phyloP scores from a whole-genome alignment of 1,139 yeast genomes.

The Scheffersomyces illinoinensis region DNA sequence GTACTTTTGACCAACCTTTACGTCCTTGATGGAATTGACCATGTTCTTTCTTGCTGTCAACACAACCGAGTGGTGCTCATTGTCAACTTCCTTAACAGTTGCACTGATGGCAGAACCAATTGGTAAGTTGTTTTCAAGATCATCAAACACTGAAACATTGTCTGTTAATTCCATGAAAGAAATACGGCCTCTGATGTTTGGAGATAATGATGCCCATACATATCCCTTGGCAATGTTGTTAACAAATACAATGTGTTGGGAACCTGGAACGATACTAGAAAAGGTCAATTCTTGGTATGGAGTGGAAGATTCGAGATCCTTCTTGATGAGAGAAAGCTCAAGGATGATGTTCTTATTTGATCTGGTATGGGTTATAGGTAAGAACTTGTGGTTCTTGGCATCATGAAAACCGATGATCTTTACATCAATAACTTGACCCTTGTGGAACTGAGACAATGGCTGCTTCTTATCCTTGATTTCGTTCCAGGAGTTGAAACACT shows the following conservation, averaged over 20 bases:
- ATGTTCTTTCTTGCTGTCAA: constrained; percentile 51
- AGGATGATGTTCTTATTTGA: constrained; percentile 56
- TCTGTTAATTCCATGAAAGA: constrained; percentile 66
- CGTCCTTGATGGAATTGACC: constrained; percentile 48
- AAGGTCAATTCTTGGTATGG: constrained; percentile 32
- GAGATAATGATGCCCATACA: constrained; percentile 72
- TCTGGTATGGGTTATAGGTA: constrained; percentile 64
- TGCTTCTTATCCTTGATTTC: constrained; percentile 59
- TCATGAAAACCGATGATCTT: constrained; percentile 80
- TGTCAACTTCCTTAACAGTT: constrained; percentile 54
- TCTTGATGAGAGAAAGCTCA: constrained; percentile 61
- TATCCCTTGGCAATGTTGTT: constrained; percentile 54
- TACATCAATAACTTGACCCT: constrained; percentile 60
- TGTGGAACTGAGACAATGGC: constrained; percentile 63
- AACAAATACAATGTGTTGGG: constrained; percentile 49
- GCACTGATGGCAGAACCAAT: constrained; percentile 71
- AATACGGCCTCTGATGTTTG: constrained; percentile 66
- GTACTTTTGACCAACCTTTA: constrained; percentile 56
- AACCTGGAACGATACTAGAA: constrained; percentile 43
- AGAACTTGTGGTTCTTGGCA: constrained; percentile 64
- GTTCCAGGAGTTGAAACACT: constrained; percentile 55
- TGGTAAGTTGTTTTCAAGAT: constrained; percentile 60
- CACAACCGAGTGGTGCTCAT: constrained; percentile 50
- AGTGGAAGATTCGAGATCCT: constrained; percentile 21
- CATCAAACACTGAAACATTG: constrained; percentile 50